Evolutionary conservation across 208 protist species (phyloP), one percentile per base, ranked within the genome.

Genomic region (Phytomonas serpens): DNA sequence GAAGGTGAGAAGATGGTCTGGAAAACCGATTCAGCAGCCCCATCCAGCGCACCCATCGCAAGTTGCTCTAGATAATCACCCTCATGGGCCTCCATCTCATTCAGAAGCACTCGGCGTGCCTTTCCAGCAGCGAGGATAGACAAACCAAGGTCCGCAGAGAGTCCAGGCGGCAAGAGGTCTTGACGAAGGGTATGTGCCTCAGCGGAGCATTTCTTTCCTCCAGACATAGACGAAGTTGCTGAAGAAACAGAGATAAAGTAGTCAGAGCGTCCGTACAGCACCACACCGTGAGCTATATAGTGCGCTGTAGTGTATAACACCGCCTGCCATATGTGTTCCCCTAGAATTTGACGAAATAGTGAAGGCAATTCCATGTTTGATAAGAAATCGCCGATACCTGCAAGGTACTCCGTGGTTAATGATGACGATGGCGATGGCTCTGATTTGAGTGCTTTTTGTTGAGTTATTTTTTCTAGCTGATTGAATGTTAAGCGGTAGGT

Each of bases 271-370:
- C 88, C 88, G 74, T 93, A 84, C 67, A 96, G 74, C 36, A 96
- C 88, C 31, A 92, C 88, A 40, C 90, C 90, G 75, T 96, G 90
- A 6, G 90, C 86, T 61, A 93, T 72, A 70, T 89, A 96, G 71
- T 96, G 90, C 11, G 85, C 90, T 40, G 81, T 89, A n/a, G 81
- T 87, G 82, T 89, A 92, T 27, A 96, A 79, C 37, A 93, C 67
- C 23, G 82, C 65, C 23, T 88, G 77, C 82, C 88, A 93, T 67
- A 96, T 84, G 52, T 77, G 74, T 62, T 91, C 86, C n/a, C 90
- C 90, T 14, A 96, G 65, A 29, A 72, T 68, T 31, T 68, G 67
- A 3, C 90, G 86, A 73, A 93, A 90, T 0, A 61, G 64, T 19
- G 71, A 68, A 13, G 88, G 82, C 33, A 96, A 80, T 36, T 90